phyloP scores from a whole-genome alignment of 495 filamentous ascomycete genomes.

The Neurospora terricola region DNA sequence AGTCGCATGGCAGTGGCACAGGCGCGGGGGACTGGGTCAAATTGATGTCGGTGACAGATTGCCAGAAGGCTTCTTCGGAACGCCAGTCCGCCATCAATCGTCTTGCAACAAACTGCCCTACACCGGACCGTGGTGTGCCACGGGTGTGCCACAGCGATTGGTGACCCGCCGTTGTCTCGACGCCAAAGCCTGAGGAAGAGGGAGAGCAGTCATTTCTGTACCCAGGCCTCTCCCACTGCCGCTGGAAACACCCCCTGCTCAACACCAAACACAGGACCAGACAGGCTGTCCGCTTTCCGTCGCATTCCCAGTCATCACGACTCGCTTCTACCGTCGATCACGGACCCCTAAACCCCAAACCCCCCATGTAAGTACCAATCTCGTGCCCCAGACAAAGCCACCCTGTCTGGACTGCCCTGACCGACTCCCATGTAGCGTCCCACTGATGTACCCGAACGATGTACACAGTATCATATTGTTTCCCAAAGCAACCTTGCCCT shows the following conservation, averaged over 20 bases:
- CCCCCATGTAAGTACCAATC: slow-evolving; percentile 5
- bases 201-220: slow-evolving; percentile 4
- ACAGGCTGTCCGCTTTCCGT: slow-evolving; percentile 22
- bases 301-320: slow-evolving; percentile 14
- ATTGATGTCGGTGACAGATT: slow-evolving; percentile 8
- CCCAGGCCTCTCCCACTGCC: slow-evolving; percentile 11
- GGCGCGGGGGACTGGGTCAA: slow-evolving; percentile 4
- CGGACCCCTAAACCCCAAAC: slow-evolving; percentile 17
- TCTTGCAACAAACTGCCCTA: slow-evolving; percentile 17
- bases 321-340: slow-evolving; percentile 21
- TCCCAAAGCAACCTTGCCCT: not conserved
- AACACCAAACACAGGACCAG: slow-evolving; percentile 21
- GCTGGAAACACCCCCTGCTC: slow-evolving; percentile 15
- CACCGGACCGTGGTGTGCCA: slow-evolving; percentile 13
- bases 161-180: slow-evolving; percentile 10
- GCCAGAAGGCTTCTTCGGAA: slow-evolving; percentile 14
- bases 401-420: slow-evolving; percentile 6
- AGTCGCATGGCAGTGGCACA: slow-evolving; percentile 2
- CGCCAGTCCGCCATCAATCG: slow-evolving; percentile 18
- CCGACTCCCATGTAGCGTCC: not conserved
- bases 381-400: slow-evolving; percentile 5
- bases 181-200: slow-evolving; percentile 13
- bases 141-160: slow-evolving; percentile 12
- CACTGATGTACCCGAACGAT: not conserved
- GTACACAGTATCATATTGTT: not conserved